phyloP scores from a whole-genome alignment of 805 yeast species.

The Candida verbasci region DNA sequence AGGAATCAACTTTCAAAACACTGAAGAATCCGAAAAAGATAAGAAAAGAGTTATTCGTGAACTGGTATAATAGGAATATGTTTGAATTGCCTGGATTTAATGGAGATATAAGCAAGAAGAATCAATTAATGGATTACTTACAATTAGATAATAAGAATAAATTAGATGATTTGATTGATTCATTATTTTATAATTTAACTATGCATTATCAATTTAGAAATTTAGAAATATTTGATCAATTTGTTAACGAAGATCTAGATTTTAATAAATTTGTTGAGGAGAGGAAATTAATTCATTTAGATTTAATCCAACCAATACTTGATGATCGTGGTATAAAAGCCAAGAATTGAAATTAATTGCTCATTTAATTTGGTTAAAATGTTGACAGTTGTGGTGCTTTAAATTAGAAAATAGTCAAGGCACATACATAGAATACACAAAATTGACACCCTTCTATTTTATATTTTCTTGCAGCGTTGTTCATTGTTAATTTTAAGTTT shows the following conservation, averaged over 20 bases:
- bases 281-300: constrained; percentile 16
- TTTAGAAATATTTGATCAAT: constrained; percentile 13
- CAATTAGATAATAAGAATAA: constrained; percentile 15
- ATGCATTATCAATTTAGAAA: constrained; percentile 19
- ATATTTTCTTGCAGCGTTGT: too few relatives aligned
- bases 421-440: too few relatives aligned
- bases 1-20: constrained; percentile 10
- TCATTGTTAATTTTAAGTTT: too few relatives aligned
- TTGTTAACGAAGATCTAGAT: constrained; percentile 16
- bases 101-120: constrained; percentile 4
- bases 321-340: constrained; percentile 11
- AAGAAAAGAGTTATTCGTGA: constrained; percentile 7
- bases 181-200: constrained; percentile 30
- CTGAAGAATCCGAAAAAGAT: constrained; percentile 5
- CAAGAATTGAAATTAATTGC: neutral
- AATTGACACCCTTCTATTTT: too few relatives aligned
- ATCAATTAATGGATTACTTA: constrained; percentile 7
- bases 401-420: too few relatives aligned
- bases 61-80: constrained; percentile 9
- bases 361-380: too few relatives aligned
- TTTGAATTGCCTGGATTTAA: constrained; percentile 7
- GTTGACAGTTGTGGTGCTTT: neutral
- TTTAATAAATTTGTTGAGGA: constrained; percentile 21
- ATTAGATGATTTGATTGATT: constrained; percentile 39
- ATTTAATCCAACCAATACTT: constrained; percentile 13